phyloP scores from a whole-genome alignment of 2,329 filamentous ascomycete genomes.

The Aspergillus costaricaensis region DNA sequence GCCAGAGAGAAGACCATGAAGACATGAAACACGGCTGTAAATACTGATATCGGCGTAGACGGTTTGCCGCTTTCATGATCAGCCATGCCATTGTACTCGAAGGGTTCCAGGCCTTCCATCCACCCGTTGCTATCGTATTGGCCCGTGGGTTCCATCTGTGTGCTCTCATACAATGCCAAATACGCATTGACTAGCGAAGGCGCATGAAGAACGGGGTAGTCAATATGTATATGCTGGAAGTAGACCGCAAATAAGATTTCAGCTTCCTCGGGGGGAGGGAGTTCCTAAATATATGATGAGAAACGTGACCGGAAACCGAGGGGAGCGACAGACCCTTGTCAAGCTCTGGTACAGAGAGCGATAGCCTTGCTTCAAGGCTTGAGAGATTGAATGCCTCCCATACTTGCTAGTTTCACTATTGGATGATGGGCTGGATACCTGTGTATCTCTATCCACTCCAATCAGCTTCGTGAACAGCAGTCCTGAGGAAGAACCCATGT shows the following conservation, averaged over 20 bases:
- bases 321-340: conserved; percentile 5
- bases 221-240: conserved; percentile 32
- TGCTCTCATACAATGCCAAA: conserved; percentile 28
- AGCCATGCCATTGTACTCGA: conserved; percentile 30
- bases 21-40: conserved; percentile 31
- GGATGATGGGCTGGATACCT: not conserved
- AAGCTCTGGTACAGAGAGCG: conserved; percentile 14
- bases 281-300: conserved; percentile 14
- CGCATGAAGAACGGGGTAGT: conserved; percentile 34
- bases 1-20: conserved; percentile 42
- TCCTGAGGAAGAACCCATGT: conserved; percentile 43
- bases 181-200: conserved; percentile 29
- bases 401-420: not conserved
- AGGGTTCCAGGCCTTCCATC: conserved; percentile 22
- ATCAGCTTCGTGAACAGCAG: conserved; percentile 37
- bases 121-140: conserved; percentile 29
- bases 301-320: not conserved
- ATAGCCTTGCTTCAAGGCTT: not conserved
- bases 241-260: conserved; percentile 27
- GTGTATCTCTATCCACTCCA: conserved; percentile 14
- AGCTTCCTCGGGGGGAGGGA: conserved; percentile 30
- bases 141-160: conserved; percentile 14
- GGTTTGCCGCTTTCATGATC: conserved; percentile 11
- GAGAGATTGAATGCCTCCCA: not conserved
- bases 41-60: conserved; percentile 18